Percentiles rank a stretch among this genome's conserved stretches.
These are phyloP conservation scores for Termitomyces sp. DNA, from an alignment of 1,284 basidiomycete genomes.

Conservation along the genomic window DNA sequence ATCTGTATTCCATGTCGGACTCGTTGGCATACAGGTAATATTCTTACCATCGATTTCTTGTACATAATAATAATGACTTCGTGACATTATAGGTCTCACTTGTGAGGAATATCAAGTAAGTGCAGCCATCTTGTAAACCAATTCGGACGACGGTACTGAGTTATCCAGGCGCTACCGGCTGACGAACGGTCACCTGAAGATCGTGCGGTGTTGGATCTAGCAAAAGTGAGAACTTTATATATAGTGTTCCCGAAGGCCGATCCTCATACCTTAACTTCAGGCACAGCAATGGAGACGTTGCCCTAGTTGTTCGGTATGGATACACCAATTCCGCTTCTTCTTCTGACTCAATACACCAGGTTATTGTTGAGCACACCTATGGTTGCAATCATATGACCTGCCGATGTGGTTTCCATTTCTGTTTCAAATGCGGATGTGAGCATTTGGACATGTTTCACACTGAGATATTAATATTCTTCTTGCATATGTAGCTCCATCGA, in stretches of 20 bases:
- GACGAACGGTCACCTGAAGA: constrained; percentile 40
- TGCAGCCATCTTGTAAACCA: background rate
- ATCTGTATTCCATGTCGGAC: constrained; percentile 35
- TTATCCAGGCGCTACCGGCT: constrained; percentile 30
- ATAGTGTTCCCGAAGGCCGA: background rate
- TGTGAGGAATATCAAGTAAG: constrained; percentile 33
- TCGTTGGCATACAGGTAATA: constrained; percentile 34
- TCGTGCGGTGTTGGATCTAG: constrained; percentile 31
- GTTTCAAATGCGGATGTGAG: constrained; percentile 35
- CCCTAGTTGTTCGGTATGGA: constrained; percentile 32
- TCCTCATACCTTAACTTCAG: constrained; percentile 16
- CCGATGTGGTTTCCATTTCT: constrained; percentile 19
- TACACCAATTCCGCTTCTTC: background rate
- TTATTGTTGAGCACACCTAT: constrained; percentile 22
- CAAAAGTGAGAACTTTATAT: constrained; percentile 26
- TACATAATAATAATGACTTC: background rate
- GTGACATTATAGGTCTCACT: constrained; percentile 24
- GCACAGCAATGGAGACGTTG: constrained; percentile 40
- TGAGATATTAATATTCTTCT: background rate
- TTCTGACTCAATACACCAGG: constrained; percentile 18
- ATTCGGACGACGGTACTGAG: background rate
- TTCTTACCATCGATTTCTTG: constrained; percentile 1
- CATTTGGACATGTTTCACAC: background rate
- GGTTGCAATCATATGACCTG: constrained; percentile 22
- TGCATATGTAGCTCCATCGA: constrained; percentile 26